Evolutionary conservation across 352 stramenopile species (phyloP).

Genomic region (Pythium scleroteichum): DNA sequence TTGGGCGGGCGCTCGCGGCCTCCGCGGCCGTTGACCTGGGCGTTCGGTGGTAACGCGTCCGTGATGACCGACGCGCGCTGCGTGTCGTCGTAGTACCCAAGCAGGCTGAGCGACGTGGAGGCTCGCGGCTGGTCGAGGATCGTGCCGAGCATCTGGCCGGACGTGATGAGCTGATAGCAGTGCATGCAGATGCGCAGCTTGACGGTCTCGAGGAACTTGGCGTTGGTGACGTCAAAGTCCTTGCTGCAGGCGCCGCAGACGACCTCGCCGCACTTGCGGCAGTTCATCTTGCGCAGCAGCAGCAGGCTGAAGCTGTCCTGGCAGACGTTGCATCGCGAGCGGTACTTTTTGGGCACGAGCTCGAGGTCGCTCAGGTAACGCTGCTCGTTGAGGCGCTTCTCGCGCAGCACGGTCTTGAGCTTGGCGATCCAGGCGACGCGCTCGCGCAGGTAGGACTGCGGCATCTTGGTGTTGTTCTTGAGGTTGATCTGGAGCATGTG

Average conservation of each 20-base stretch:
- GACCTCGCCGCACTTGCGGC: slow-evolving; percentile 86
- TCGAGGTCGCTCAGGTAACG: slow-evolving; percentile 80
- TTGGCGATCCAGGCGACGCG: slow-evolving; percentile 35
- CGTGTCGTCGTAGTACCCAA: slow-evolving; percentile 71
- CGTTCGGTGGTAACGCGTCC: slow-evolving; percentile 28
- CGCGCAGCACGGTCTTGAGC: slow-evolving; percentile 65
- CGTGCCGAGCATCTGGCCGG: slow-evolving; percentile 50
- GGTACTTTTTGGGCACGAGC: slow-evolving; percentile 82
- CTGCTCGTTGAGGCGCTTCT: slow-evolving; percentile 78
- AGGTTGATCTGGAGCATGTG: slow-evolving; percentile 83
- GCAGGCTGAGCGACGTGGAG: slow-evolving; percentile 59
- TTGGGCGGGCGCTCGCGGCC: slow-evolving; percentile 38
- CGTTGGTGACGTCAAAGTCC: slow-evolving; percentile 69
- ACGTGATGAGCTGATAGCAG: slow-evolving; percentile 80
- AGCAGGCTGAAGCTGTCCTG: slow-evolving; percentile 84
- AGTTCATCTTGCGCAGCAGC: slow-evolving; percentile 82
- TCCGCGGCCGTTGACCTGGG: slow-evolving; percentile 4
- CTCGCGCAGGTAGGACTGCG: slow-evolving; percentile 34
- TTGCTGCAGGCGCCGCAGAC: slow-evolving; percentile 87
- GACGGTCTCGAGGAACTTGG: slow-evolving; percentile 58
- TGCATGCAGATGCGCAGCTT: slow-evolving; percentile 87
- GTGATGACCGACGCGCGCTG: slow-evolving; percentile 62
- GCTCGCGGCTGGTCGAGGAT: slow-evolving; percentile 52
- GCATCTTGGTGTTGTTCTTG: slow-evolving; percentile 65
- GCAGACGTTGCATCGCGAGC: slow-evolving; percentile 70